Base-by-base conservation (phyloP, 2,329 filamentous ascomycete species). In the Aspergillus unguis region DNA sequence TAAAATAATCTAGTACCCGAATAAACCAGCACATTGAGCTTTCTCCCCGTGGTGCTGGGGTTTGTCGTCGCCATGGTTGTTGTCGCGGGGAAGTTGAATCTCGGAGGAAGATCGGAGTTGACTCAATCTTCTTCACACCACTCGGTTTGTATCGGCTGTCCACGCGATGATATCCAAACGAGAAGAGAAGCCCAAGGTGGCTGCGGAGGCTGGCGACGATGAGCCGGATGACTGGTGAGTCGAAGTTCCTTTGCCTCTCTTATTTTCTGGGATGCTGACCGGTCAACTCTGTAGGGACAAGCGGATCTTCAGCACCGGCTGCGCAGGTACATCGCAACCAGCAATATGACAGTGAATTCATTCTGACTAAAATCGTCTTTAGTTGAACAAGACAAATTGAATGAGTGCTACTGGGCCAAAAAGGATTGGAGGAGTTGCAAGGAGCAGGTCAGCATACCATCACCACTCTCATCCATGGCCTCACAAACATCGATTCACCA, bases 301-400 rank as follows among this genome's bases (percentile, higher is more conserved):
- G 81, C 83, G 94, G 68, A 97, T 97, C 72, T 95, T 90, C 77
- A 96, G 90, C 77, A 97, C 92, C 2, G 94, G 92, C 53, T 97
- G 92, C 68, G 84, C 91, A 73, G 86, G 92, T 95, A 75, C 67
- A 44, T 31, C 41, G 28, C 41, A 38, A 40, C 38, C 35, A 35
- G 36, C 11, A 0, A 27, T 3, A 9, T 23, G 3, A 17, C n/a
- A 5, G 4, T 1, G 17, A 17, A 28, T 36, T 48, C 27, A 31
- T 26, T 40, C 49, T 62, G 35, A 55, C 11, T 5, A 5, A 23
- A 4, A 36, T 28, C 11, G 25, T 44, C 2, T 33, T 42, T 60
- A 96, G 92, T 84, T 25, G 92, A 97, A 68, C 96, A 97, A 66
- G 77, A 82, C 49, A 92, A 85, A 66, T 82, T 99, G 85, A 96